Evolutionary conservation across 2,329 filamentous ascomycete genomes (phyloP).

Genomic region (Epichloe gansuensis): DNA sequence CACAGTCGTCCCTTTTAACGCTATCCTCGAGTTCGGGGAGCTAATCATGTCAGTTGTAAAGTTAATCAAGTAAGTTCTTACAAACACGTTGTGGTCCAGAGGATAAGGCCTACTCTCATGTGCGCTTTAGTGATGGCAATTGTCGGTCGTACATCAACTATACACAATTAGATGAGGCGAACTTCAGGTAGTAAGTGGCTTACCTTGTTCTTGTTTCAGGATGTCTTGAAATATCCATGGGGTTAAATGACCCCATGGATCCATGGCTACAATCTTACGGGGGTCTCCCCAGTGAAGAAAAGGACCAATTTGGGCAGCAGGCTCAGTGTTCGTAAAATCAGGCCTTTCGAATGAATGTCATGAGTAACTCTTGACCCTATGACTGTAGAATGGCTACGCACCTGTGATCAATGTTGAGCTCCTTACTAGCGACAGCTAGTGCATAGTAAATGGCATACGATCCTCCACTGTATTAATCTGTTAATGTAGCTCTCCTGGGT

Average conservation of each 20-base stretch:
- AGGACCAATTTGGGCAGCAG: slow-evolving; percentile 77
- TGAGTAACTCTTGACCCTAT: slow-evolving; percentile 7
- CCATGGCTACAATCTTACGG: slow-evolving; percentile 96
- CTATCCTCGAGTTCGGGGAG: slow-evolving; percentile 89
- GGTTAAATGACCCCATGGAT: slow-evolving; percentile 79
- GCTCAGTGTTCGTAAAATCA: slow-evolving; percentile 69
- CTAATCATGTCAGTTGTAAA: slow-evolving; percentile 17
- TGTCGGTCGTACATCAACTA: slow-evolving; percentile 75
- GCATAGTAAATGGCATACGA: slow-evolving; percentile 96
- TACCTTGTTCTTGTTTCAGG: slow-evolving; percentile 62
- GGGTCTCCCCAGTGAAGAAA: slow-evolving; percentile 82
- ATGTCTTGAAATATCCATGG: slow-evolving; percentile 73
- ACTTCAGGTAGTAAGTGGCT: background rate
- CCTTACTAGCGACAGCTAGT: slow-evolving; percentile 80
- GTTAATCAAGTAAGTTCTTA: background rate
- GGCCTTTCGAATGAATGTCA: slow-evolving; percentile 24
- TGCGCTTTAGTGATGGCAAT: slow-evolving; percentile 88
- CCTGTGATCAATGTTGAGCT: slow-evolving; percentile 72
- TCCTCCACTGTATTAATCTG: slow-evolving; percentile 43
- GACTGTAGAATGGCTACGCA: slow-evolving; percentile 13
- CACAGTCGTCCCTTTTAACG: slow-evolving; percentile 66
- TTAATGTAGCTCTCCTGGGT: background rate
- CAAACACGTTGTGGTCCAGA: background rate
- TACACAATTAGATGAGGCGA: slow-evolving; percentile 5
- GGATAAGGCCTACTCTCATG: slow-evolving; percentile 53